phyloP scores from a whole-genome alignment of 495 filamentous ascomycete genomes.

The Cercophora samala region DNA sequence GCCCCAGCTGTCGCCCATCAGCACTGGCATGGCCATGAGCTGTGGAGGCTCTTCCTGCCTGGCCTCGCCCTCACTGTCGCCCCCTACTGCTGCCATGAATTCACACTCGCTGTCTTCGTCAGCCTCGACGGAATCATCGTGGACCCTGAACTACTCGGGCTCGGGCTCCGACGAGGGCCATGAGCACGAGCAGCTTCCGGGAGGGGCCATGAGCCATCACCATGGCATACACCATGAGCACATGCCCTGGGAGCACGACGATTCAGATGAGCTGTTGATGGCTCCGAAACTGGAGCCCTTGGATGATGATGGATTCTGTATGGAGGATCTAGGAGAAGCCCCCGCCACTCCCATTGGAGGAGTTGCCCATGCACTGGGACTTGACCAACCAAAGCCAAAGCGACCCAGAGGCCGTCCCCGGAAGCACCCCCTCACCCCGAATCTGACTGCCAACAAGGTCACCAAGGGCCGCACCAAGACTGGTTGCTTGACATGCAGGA shows the following conservation, averaged over 20 bases:
- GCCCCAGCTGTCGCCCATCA: conserved; percentile 34
- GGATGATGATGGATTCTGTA: conserved; percentile 47
- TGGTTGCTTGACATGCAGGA: conserved; percentile 86
- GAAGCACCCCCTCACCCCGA: conserved; percentile 68
- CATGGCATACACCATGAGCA: conserved; percentile 26
- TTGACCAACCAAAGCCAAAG: conserved; percentile 43
- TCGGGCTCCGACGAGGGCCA: conserved; percentile 13
- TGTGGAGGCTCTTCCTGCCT: conserved; percentile 25
- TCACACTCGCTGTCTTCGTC: conserved; percentile 36
- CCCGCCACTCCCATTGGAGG: conserved; percentile 33
- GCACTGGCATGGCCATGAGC: conserved; percentile 44
- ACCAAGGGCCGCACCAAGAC: conserved; percentile 92
- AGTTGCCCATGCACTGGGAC: conserved; percentile 15
- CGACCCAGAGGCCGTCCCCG: conserved; percentile 74
- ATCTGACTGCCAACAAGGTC: conserved; percentile 54
- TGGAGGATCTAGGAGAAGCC: conserved; percentile 46
- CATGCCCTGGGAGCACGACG: conserved; percentile 38
- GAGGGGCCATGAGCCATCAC: not conserved
- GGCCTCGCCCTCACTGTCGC: conserved; percentile 34
- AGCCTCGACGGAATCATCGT: conserved; percentile 31
- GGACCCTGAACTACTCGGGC: conserved; percentile 34
- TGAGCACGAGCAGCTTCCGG: not conserved
- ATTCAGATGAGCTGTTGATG: conserved; percentile 32
- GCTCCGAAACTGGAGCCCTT: conserved; percentile 47
- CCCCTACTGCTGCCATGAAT: conserved; percentile 31